Percentiles rank a stretch among this genome's conserved stretches.
Evolutionary conservation across 2,329 filamentous ascomycete genomes (phyloP).

Genomic region (Talaromyces marneffei): DNA sequence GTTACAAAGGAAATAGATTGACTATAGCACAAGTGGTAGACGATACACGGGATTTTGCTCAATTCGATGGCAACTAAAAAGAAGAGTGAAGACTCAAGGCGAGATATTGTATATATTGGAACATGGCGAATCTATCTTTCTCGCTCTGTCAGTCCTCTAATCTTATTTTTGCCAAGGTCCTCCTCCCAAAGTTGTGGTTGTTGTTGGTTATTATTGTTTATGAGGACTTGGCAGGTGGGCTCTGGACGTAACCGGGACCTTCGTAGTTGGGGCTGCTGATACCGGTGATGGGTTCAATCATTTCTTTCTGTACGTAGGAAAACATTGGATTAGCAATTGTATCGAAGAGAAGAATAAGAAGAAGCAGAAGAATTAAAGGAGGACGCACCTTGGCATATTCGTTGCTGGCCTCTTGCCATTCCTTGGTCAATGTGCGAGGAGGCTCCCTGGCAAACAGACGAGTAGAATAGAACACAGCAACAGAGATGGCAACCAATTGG

Average conservation of each 20-base stretch:
- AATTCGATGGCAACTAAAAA: slow-evolving; percentile 15
- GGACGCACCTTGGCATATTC: slow-evolving; percentile 80
- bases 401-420: slow-evolving; percentile 93
- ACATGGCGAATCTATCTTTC: background rate
- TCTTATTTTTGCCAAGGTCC: background rate
- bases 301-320: slow-evolving; percentile 58
- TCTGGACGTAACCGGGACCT: slow-evolving; percentile 74
- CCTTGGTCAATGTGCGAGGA: slow-evolving; percentile 88
- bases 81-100: slow-evolving; percentile 20
- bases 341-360: slow-evolving; percentile 4
- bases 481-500: slow-evolving; percentile 60
- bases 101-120: background rate
- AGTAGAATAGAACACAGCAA: slow-evolving; percentile 65
- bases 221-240: slow-evolving; percentile 36
- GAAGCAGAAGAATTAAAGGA: too few species aligned
- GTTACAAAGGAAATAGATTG: slow-evolving; percentile 41
- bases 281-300: slow-evolving; percentile 80
- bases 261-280: slow-evolving; percentile 71
- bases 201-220: slow-evolving; percentile 12
- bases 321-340: background rate
- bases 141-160: background rate
- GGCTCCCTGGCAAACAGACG: slow-evolving; percentile 65
- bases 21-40: slow-evolving; percentile 39
- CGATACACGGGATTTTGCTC: slow-evolving; percentile 35
- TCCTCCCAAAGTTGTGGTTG: background rate